These are phyloP conservation scores for Escallonia herrerae DNA, from an alignment of 129 eudicot genomes.

Conservation along the genomic window DNA sequence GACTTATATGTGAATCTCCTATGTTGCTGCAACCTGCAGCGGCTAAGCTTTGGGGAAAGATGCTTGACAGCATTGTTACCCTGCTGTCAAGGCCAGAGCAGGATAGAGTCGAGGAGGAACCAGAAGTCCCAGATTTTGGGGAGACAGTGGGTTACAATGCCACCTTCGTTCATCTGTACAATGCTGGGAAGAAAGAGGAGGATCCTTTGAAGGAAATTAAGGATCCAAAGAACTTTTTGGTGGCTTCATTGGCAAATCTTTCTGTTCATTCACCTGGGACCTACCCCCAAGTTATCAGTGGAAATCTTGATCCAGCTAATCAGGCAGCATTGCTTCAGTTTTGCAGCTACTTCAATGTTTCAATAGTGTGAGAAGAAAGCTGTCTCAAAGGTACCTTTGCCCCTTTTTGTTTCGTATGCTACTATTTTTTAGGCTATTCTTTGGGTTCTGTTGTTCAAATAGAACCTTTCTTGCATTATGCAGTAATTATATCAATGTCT, in stretches of 20 bases:
- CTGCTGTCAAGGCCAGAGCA: constrained; percentile 83
- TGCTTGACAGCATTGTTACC: constrained; percentile 82
- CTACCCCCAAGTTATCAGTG: constrained; percentile 42
- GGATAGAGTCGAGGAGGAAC: constrained; percentile 85
- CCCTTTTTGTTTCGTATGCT: background rate
- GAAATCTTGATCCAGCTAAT: constrained; percentile 66
- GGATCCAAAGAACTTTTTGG: constrained; percentile 74
- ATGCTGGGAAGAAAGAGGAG: constrained; percentile 86
- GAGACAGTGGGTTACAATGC: constrained; percentile 75
- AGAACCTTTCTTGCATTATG: background rate
- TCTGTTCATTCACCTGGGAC: constrained; percentile 59
- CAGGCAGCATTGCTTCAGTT: constrained; percentile 76
- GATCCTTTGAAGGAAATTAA: constrained; percentile 77
- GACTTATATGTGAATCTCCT: constrained; percentile 67
- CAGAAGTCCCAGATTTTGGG: constrained; percentile 88
- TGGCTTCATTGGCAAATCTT: constrained; percentile 54
- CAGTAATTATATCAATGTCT: background rate
- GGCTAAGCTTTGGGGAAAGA: constrained; percentile 60
- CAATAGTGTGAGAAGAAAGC: constrained; percentile 34
- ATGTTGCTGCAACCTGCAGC: constrained; percentile 48
- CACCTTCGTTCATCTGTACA: constrained; percentile 67
- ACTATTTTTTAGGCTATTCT: background rate
- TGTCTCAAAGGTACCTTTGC: constrained; percentile 25
- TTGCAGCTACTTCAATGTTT: constrained; percentile 49
- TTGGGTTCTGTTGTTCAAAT: background rate